These are phyloP conservation scores for Rhynchosporium secalis DNA, from an alignment of 2,329 filamentous ascomycete genomes.

Conservation along the genomic window DNA sequence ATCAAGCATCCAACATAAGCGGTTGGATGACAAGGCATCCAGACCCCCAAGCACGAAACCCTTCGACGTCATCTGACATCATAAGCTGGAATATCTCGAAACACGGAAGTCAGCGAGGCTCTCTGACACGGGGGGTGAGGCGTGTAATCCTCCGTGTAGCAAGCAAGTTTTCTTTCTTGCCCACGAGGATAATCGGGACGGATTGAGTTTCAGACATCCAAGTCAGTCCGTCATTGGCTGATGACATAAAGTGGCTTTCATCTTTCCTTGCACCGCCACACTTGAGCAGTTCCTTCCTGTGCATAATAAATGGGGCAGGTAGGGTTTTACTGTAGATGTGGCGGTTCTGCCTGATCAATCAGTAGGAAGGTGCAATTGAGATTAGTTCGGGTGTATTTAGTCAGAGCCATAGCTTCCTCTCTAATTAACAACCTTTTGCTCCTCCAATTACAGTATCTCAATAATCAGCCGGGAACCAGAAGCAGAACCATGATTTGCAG, in stretches of 20 bases:
- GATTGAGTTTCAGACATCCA: no score
- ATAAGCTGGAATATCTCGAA: not conserved
- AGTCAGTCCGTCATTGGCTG: no score
- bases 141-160: not conserved
- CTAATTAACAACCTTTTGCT: no score
- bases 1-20: not conserved
- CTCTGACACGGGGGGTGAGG: not conserved
- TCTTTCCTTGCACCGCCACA: no score
- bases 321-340: not conserved
- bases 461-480: not conserved
- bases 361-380: no score
- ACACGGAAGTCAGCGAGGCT: not conserved
- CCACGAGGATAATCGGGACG: no score
- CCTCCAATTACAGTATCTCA: not conserved
- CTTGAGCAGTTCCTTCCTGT: no score
- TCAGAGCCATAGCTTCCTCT: no score
- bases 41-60: conserved; percentile 3
- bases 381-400: no score
- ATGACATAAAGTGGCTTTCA: no score
- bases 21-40: not conserved
- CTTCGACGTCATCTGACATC: conserved; percentile 21
- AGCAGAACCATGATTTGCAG: not conserved
- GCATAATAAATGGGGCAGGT: no score
- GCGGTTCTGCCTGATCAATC: not conserved
- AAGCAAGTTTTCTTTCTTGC: conserved; percentile 2